phyloP scores from a whole-genome alignment of 2,329 filamentous ascomycete species.

The Aureobasidium mangrovei region DNA sequence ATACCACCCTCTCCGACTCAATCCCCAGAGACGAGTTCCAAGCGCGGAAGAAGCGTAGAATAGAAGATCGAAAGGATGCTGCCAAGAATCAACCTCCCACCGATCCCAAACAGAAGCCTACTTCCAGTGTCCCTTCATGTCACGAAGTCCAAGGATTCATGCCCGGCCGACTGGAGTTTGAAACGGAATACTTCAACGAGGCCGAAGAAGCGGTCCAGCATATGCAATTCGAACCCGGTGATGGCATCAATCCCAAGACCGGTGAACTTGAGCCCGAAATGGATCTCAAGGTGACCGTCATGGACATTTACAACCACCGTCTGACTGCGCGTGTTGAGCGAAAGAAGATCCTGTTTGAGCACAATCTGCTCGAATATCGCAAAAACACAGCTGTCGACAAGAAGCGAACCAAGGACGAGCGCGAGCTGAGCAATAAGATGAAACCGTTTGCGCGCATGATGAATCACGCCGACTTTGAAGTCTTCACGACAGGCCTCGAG shows the following conservation, averaged over 20 bases:
- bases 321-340: slow-evolving; percentile 84
- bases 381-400: slow-evolving; percentile 87
- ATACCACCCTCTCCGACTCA: slow-evolving; percentile 67
- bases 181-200: slow-evolving; percentile 95
- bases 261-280: slow-evolving; percentile 90
- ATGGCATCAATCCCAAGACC: slow-evolving; percentile 77
- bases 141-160: slow-evolving; percentile 99
- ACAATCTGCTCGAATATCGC: slow-evolving; percentile 84
- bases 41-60: slow-evolving; percentile 79
- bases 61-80: slow-evolving; percentile 82
- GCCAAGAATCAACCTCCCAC: slow-evolving; percentile 75
- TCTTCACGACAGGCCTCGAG: slow-evolving; percentile 72
- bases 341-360: slow-evolving; percentile 95
- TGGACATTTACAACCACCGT: slow-evolving; percentile 94
- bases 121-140: slow-evolving; percentile 86
- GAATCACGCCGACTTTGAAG: slow-evolving; percentile 84
- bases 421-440: slow-evolving; percentile 80
- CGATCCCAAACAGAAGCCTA: slow-evolving; percentile 90
- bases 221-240: slow-evolving; percentile 96
- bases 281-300: slow-evolving; percentile 93
- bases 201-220: slow-evolving; percentile 96
- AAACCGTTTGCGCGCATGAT: slow-evolving; percentile 97
- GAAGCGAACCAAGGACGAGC: slow-evolving; percentile 91
- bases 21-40: slow-evolving; percentile 91
- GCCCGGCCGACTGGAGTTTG: slow-evolving; percentile 93